Evolutionary conservation across 2,329 filamentous ascomycete species (phyloP).

Genomic region (Microsporum ferrugineum): DNA sequence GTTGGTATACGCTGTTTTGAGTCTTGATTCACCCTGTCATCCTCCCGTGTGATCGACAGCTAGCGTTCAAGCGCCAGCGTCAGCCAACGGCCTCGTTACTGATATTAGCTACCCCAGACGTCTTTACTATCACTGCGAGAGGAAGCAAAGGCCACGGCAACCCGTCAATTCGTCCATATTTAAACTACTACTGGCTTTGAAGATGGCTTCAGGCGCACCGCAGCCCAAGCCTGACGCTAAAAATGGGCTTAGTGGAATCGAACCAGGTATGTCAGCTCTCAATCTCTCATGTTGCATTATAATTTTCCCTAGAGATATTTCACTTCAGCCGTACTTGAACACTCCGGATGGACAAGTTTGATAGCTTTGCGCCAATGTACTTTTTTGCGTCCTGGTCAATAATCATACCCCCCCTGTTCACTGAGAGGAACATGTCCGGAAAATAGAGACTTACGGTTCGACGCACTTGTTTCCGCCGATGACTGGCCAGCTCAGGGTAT

Average conservation of each 20-base stretch:
- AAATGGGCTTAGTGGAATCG: background rate
- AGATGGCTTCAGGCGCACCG: background rate
- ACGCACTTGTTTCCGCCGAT: background rate
- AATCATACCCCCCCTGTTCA: background rate
- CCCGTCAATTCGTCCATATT: background rate
- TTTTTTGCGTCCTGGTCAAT: background rate
- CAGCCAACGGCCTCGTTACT: background rate
- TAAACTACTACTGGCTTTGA: background rate
- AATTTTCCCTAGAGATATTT: background rate
- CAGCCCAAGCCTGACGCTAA: background rate
- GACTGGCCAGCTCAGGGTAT: background rate
- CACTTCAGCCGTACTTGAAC: background rate
- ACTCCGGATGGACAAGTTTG: background rate
- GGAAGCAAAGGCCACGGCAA: background rate
- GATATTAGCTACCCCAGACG: background rate
- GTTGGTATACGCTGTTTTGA: too few species aligned
- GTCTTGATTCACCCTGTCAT: background rate
- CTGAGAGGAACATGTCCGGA: background rate
- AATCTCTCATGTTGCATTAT: background rate
- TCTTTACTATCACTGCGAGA: background rate
- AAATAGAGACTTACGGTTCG: background rate
- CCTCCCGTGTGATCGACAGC: background rate
- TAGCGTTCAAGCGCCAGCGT: background rate
- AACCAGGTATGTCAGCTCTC: background rate
- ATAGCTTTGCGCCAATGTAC: background rate